phyloP scores from a whole-genome alignment of 768 basidiomycete species.

The Boletus subparvulus region DNA sequence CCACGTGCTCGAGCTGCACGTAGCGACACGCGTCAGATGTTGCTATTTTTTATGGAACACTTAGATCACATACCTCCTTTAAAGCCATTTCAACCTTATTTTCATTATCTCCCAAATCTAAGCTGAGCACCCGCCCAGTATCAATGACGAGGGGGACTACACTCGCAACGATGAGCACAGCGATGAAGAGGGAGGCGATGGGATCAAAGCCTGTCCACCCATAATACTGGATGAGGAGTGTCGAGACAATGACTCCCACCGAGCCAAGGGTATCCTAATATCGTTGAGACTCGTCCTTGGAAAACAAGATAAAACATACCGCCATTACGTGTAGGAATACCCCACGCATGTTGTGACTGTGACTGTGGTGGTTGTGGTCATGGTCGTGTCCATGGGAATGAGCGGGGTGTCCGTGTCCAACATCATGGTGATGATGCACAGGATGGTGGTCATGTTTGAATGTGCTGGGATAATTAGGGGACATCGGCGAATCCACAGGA shows the following conservation, averaged over 20 bases:
- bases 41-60: neutral
- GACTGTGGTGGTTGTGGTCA: conserved; percentile 64
- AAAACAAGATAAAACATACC: conserved; percentile 41
- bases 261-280: conserved; percentile 89
- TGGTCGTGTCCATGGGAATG: conserved; percentile 50
- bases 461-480: conserved; percentile 57
- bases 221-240: conserved; percentile 90
- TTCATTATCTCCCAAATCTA: conserved; percentile 76
- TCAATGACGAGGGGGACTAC: conserved; percentile 95
- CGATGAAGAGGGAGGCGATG: conserved; percentile 95
- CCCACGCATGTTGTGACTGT: conserved; percentile 98
- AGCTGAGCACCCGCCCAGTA: conserved; percentile 80
- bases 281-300: conserved; percentile 7
- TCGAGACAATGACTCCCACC: conserved; percentile 97
- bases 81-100: conserved; percentile 56
- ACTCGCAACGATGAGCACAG: conserved; percentile 90
- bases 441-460: conserved; percentile 50
- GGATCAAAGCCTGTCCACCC: conserved; percentile 99
- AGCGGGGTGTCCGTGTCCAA: conserved; percentile 42
- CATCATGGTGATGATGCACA: conserved; percentile 19
- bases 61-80: conserved; percentile 50
- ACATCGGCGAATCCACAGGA: conserved; percentile 52
- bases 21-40: neutral
- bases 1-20: conserved; percentile 63
- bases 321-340: conserved; percentile 98